These are phyloP conservation scores for Radiomyces spectabilis DNA, from an alignment of 192 early-diverging fungal genomes.

Conservation along the genomic window DNA sequence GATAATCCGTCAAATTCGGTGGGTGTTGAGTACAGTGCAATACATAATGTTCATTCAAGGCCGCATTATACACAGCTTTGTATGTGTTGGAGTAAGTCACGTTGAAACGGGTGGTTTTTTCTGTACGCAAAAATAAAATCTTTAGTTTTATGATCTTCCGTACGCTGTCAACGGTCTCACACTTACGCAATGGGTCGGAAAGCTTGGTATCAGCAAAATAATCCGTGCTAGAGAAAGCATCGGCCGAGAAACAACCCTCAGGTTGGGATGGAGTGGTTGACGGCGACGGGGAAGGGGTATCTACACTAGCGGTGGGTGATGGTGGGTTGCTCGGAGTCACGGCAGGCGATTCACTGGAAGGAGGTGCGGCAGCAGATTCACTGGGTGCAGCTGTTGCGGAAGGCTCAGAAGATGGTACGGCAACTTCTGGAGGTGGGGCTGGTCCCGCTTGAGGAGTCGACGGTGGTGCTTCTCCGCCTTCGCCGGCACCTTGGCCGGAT, in stretches of 20 bases:
- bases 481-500: too few relatives aligned
- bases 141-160: background rate
- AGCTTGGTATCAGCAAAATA: slow-evolving; percentile 5
- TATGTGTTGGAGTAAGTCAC: slow-evolving; percentile 22
- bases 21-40: slow-evolving; percentile 24
- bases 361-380: too few relatives aligned
- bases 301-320: background rate
- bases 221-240: slow-evolving; percentile 1
- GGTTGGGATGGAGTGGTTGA: background rate
- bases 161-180: background rate
- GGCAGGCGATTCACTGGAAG: too few relatives aligned
- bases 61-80: slow-evolving; percentile 26
- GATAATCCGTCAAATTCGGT: slow-evolving; percentile 8
- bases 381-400: too few relatives aligned
- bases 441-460: too few relatives aligned
- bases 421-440: too few relatives aligned
- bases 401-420: too few relatives aligned
- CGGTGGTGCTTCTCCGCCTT: too few relatives aligned
- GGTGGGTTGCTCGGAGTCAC: background rate
- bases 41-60: slow-evolving; percentile 23
- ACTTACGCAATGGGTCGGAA: slow-evolving; percentile 1
- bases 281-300: slow-evolving; percentile 2
- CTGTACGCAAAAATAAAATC: slow-evolving; percentile 2
- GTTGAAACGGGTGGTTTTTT: slow-evolving; percentile 18
- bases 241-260: slow-evolving; percentile 4